These are phyloP conservation scores for Lanmaoa pseudosensibilis DNA, from an alignment of 768 basidiomycete species.

Conservation along the genomic window DNA sequence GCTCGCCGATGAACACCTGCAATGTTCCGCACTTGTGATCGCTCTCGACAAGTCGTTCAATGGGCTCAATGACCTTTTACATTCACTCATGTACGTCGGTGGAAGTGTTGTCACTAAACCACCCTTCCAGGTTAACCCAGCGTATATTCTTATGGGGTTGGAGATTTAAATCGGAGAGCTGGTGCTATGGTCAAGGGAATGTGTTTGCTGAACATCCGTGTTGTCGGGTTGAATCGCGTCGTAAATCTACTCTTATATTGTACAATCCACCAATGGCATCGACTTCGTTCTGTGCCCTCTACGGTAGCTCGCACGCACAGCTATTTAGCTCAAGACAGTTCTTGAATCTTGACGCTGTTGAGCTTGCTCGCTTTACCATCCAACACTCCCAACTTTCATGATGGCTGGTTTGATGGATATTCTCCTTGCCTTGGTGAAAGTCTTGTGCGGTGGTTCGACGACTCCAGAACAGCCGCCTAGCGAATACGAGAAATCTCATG, in stretches of 20 bases:
- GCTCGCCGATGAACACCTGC: constrained; percentile 80
- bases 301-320: background rate
- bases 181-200: constrained; percentile 29
- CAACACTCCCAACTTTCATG: background rate
- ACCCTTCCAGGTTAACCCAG: constrained; percentile 70
- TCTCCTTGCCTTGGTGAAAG: constrained; percentile 22
- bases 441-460: constrained; percentile 26
- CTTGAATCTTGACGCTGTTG: background rate
- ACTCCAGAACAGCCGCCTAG: constrained; percentile 11
- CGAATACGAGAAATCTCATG: constrained; percentile 2
- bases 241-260: constrained; percentile 8
- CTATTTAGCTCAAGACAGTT: background rate
- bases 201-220: constrained; percentile 20
- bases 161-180: constrained; percentile 53
- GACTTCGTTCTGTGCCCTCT: background rate
- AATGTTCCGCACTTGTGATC: constrained; percentile 77
- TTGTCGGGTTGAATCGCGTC: constrained; percentile 24
- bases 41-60: constrained; percentile 73
- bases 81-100: constrained; percentile 92
- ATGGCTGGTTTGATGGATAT: constrained; percentile 30
- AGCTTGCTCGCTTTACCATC: background rate
- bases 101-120: constrained; percentile 83
- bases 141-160: constrained; percentile 82
- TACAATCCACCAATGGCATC: constrained; percentile 9
- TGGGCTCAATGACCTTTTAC: constrained; percentile 71